phyloP scores from a whole-genome alignment of 805 yeast genomes.

The Candida broadrunensis region DNA sequence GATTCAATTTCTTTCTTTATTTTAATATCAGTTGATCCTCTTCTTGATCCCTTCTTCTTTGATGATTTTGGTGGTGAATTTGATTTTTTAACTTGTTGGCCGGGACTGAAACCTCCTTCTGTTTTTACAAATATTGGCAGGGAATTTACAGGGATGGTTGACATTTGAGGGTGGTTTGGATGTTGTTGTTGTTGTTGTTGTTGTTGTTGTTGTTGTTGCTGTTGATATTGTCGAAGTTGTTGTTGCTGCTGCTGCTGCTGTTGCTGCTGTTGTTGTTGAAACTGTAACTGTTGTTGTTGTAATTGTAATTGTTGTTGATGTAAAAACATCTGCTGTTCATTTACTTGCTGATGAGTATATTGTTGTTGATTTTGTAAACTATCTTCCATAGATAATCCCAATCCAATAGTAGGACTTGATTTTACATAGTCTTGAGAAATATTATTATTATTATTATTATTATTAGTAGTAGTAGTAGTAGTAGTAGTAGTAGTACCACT shows the following conservation, averaged over 20 bases:
- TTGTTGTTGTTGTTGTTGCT: background rate
- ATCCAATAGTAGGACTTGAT: background rate
- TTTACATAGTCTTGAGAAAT: background rate
- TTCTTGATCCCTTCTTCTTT: background rate
- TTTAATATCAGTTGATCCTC: background rate
- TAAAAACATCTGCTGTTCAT: background rate
- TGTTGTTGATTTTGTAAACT: background rate
- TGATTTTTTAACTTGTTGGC: background rate
- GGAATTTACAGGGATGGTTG: background rate
- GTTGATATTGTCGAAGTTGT: background rate
- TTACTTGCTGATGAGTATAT: background rate
- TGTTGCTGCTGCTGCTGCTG: background rate
- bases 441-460: background rate
- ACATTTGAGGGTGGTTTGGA: background rate
- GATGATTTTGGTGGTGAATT: background rate
- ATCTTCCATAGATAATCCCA: background rate
- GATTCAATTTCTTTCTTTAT: background rate
- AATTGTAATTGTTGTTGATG: background rate
- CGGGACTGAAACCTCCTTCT: background rate
- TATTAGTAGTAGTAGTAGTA: background rate
- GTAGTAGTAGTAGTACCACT: background rate
- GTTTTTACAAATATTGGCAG: background rate
- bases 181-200: background rate
- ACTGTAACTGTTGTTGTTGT: background rate
- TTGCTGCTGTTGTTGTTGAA: background rate